A percentile compares a stretch with the other conserved stretches of the same genome.
phyloP scores from a whole-genome alignment of 257 asterid species.

The Jaltomata sinuosa region DNA sequence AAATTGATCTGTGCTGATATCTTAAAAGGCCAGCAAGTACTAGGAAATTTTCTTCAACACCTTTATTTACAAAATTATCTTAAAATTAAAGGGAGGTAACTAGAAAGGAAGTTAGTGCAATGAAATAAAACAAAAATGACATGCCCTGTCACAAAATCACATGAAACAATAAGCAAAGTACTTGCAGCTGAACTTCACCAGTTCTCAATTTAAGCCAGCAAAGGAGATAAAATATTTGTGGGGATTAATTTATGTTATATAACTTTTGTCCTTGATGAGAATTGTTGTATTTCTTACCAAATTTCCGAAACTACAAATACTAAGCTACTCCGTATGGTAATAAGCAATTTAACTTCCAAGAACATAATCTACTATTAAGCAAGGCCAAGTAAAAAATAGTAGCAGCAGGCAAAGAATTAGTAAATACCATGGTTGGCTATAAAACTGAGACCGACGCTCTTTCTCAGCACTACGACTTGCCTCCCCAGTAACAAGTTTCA shows the following conservation, averaged over 20 bases:
- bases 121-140: not conserved
- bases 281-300: not conserved
- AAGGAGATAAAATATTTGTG: not conserved
- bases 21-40: not conserved
- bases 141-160: not conserved
- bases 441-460: constrained; percentile 86
- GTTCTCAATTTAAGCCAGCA: not conserved
- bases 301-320: not conserved
- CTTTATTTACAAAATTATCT: not conserved
- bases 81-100: not conserved
- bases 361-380: not conserved
- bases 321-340: not conserved
- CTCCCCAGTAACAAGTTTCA: constrained; percentile 77
- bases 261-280: not conserved
- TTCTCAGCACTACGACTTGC: constrained; percentile 74
- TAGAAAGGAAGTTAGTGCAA: not conserved
- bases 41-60: not conserved
- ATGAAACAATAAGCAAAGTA: not conserved
- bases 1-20: not conserved
- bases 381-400: not conserved
- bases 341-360: not conserved
- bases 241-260: not conserved
- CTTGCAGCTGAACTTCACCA: not conserved
- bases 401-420: not conserved
- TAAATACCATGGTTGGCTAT: constrained; percentile 83